Percentiles rank a stretch among this genome's conserved stretches.
Evolutionary conservation across 1,284 basidiomycete genomes (phyloP).

Genomic region (Cryptococcus sp.): DNA sequence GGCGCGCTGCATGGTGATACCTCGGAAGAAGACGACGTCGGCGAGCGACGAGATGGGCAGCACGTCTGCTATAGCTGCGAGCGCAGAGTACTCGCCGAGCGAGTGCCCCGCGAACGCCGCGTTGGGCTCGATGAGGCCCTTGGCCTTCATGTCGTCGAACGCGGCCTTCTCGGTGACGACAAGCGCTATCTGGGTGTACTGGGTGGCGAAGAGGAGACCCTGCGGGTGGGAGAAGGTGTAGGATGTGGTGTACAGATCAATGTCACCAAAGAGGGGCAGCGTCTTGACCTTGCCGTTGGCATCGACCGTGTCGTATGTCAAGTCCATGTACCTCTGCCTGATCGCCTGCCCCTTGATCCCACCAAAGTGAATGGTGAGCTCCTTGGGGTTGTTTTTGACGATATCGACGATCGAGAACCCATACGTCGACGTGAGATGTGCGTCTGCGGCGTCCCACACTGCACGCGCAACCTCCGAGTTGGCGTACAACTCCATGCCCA

Average conservation of each 20-base stretch:
- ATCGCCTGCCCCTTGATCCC: slow-evolving; percentile 98
- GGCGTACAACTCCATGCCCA: slow-evolving; percentile 99
- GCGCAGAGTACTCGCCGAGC: slow-evolving; percentile 94
- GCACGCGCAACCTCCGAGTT: slow-evolving; percentile 87
- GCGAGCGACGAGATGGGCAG: slow-evolving; percentile 93
- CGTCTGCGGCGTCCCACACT: slow-evolving; percentile 95
- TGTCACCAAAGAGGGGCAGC: slow-evolving; percentile 88
- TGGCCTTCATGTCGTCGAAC: slow-evolving; percentile 95
- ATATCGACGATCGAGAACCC: slow-evolving; percentile 97
- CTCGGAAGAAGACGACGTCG: slow-evolving; percentile 98
- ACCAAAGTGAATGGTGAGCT: slow-evolving; percentile 98
- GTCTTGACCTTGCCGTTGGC: slow-evolving; percentile 93
- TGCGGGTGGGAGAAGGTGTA: slow-evolving; percentile 97
- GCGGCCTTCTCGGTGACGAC: slow-evolving; percentile 97
- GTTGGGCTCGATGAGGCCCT: slow-evolving; percentile 86
- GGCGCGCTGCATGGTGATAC: slow-evolving; percentile 98
- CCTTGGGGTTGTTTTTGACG: slow-evolving; percentile 94
- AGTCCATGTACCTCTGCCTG: slow-evolving; percentile 97
- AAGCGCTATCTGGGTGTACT: slow-evolving; percentile 96
- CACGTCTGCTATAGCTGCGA: slow-evolving; percentile 94
- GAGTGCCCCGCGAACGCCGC: slow-evolving; percentile 97
- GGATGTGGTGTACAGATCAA: slow-evolving; percentile 82
- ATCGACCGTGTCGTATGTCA: slow-evolving; percentile 95
- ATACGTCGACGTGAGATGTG: slow-evolving; percentile 87
- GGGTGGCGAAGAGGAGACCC: slow-evolving; percentile 93